Percentiles rank a stretch among this genome's conserved stretches.
Conservation (phyloP, 257 asterid genomes). For the Asclepias syriaca region DNA sequence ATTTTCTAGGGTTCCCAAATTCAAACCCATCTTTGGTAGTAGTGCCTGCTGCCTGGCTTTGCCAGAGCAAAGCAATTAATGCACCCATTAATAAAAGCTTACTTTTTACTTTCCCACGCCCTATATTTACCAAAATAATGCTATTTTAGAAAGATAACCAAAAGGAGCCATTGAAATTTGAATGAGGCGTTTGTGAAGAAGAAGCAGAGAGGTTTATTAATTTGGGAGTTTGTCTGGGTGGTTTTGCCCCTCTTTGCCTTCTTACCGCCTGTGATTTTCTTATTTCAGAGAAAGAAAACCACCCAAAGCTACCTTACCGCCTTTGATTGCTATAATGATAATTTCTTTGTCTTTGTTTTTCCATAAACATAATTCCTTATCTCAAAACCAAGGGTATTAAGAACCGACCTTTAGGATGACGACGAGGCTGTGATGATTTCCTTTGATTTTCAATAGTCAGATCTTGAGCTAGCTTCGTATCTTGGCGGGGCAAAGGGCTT, state of each 20-base stretch:
- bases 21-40: not conserved
- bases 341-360: not conserved
- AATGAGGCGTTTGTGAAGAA: not conserved
- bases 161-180: slow-evolving; percentile 4
- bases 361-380: not conserved
- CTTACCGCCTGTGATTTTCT: not conserved
- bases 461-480: not conserved
- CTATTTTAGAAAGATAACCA: not conserved
- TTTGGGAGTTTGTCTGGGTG: slow-evolving; percentile 1
- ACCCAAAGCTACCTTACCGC: not conserved
- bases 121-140: not conserved
- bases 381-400: not conserved
- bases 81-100: not conserved
- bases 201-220: not conserved
- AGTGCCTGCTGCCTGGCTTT: not conserved
- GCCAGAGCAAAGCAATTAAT: not conserved
- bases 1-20: not conserved
- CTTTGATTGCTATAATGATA: too few relatives aligned
- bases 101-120: not conserved
- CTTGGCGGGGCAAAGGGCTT: not conserved
- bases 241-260: slow-evolving; percentile 9
- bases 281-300: not conserved
- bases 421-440: slow-evolving; percentile 9
- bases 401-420: not conserved
- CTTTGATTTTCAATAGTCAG: not conserved